A percentile compares a stretch with the other conserved stretches of the same genome.
phyloP scores from a whole-genome alignment of 139 green algal genomes.

The Chlamydomonas sphaeroides region DNA sequence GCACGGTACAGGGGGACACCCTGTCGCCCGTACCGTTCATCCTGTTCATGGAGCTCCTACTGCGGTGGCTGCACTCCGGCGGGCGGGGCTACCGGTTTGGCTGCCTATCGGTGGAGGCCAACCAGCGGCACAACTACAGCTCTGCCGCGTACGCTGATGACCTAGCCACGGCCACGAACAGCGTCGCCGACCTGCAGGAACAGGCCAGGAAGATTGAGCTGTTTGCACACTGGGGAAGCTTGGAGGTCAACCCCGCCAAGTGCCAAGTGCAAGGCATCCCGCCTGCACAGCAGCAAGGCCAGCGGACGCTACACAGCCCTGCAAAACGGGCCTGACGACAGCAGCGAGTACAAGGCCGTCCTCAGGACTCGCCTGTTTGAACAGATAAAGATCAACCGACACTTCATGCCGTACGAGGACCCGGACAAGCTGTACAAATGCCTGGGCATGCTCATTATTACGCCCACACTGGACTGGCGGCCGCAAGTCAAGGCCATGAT shows the following conservation, averaged over 20 bases:
- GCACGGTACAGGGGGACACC: background rate
- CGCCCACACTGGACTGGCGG: background rate
- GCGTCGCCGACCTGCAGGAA: background rate
- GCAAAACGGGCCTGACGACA: background rate
- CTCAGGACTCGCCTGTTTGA: too few species aligned
- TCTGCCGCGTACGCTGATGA: background rate
- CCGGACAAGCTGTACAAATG: background rate
- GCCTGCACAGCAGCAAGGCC: background rate
- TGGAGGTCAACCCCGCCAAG: background rate
- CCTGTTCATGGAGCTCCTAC: background rate
- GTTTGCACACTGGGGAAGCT: background rate
- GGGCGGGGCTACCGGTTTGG: background rate
- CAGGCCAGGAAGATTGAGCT: background rate
- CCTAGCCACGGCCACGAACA: background rate
- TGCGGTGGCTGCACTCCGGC: constrained; percentile 13
- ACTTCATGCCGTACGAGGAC: background rate
- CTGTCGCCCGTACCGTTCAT: background rate
- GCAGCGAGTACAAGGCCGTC: too few species aligned
- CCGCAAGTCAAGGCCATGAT: background rate
- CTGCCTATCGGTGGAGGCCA: background rate
- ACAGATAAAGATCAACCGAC: too few species aligned
- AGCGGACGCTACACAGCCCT: background rate
- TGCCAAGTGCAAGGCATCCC: background rate
- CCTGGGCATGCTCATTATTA: background rate
- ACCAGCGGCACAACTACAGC: background rate